Evolutionary conservation across 2,329 filamentous ascomycete genomes (phyloP).

Genomic region (Talaromyces sp.): DNA sequence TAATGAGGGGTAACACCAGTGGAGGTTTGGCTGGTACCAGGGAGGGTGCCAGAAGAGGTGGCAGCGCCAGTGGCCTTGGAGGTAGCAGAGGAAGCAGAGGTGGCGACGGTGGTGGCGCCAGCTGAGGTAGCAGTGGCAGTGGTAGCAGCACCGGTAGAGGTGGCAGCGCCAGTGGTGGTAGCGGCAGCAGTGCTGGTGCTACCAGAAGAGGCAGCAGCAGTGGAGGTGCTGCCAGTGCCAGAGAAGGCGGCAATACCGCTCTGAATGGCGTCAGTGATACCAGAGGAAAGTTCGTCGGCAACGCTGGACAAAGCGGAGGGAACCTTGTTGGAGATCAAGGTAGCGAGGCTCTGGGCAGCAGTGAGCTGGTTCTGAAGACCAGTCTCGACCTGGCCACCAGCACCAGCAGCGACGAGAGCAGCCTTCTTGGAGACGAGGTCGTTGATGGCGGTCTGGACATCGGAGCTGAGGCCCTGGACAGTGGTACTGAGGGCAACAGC

Average conservation of each 20-base stretch:
- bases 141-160: conserved; percentile 5
- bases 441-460: conserved; percentile 25
- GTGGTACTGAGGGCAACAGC: conserved; percentile 27
- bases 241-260: conserved; percentile 29
- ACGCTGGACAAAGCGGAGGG: conserved; percentile 24
- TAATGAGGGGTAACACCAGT: conserved; percentile 14
- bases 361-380: conserved; percentile 26
- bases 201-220: conserved; percentile 2
- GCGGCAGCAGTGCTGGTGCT: conserved; percentile 13
- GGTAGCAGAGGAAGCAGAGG: conserved; percentile 13
- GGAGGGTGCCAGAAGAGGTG: conserved; percentile 11
- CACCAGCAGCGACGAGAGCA: conserved; percentile 25
- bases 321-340: conserved; percentile 32
- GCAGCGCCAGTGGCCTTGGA: conserved; percentile 7
- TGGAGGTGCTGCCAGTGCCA: conserved; percentile 16
- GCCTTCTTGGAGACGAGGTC: conserved; percentile 28
- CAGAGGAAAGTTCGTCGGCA: conserved; percentile 26
- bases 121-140: conserved; percentile 1
- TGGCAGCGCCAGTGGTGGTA: conserved; percentile 8
- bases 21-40: conserved; percentile 7
- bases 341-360: conserved; percentile 26
- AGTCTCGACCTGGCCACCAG: conserved; percentile 22
- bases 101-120: conserved; percentile 16
- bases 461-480: conserved; percentile 27
- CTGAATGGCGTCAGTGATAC: conserved; percentile 32